These are phyloP conservation scores for Nepenthes alata DNA, from an alignment of 179 eudicot species.

Conservation along the genomic window DNA sequence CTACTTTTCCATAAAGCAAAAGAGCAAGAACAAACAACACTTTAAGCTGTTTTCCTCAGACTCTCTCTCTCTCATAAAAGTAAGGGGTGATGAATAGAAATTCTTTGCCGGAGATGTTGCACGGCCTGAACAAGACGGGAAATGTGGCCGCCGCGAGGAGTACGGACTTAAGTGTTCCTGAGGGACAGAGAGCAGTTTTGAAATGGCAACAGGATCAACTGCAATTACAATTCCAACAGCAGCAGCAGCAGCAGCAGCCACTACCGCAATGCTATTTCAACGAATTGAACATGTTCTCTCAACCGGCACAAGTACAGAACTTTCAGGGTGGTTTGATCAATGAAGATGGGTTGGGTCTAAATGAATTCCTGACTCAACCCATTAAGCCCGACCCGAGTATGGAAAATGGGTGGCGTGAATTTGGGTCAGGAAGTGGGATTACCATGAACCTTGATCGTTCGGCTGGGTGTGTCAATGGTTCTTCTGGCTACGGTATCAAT, in stretches of 20 bases:
- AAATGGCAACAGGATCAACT: constrained; percentile 48
- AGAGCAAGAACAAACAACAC: constrained; percentile 3
- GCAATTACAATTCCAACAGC: constrained; percentile 16
- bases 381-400: constrained; percentile 50
- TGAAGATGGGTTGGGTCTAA: constrained; percentile 4
- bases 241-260: constrained; percentile 31
- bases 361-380: constrained; percentile 23
- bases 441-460: constrained; percentile 10
- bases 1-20: constrained; percentile 1
- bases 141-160: constrained; percentile 17
- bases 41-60: no score
- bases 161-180: constrained; percentile 47
- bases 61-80: no score
- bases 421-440: constrained; percentile 14
- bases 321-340: constrained; percentile 18
- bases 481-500: constrained; percentile 21
- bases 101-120: constrained; percentile 37
- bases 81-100: constrained; percentile 23
- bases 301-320: constrained; percentile 18
- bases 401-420: constrained; percentile 38
- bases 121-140: constrained; percentile 19
- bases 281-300: constrained; percentile 21
- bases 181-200: constrained; percentile 39
- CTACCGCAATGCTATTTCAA: constrained; percentile 12
- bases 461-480: constrained; percentile 18